Conservation (phyloP, 1,139 yeast genomes). For the Saccharomyces hybrid region DNA sequence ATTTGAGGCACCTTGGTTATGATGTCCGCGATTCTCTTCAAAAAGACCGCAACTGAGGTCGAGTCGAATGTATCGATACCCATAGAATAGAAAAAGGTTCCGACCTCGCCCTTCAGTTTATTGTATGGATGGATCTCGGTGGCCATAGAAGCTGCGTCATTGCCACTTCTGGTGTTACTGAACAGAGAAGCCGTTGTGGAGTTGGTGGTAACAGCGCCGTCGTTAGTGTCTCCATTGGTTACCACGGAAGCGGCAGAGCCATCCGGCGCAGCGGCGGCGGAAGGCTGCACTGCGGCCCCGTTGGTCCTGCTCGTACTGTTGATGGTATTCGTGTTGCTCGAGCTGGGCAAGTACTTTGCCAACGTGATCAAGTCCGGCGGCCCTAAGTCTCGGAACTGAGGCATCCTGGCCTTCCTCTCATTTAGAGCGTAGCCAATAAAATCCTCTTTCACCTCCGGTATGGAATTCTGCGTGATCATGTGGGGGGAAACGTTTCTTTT, state of each 20-base stretch:
- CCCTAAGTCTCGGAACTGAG: slow-evolving; percentile 54
- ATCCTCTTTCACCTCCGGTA: slow-evolving; percentile 48
- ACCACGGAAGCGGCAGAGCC: background rate
- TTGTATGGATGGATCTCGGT: slow-evolving; percentile 24
- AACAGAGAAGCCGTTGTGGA: background rate
- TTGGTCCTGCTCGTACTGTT: slow-evolving; percentile 5
- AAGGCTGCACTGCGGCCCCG: background rate
- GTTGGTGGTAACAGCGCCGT: background rate
- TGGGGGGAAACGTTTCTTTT: background rate
- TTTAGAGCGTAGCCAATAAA: slow-evolving; percentile 43
- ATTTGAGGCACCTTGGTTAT: slow-evolving; percentile 56
- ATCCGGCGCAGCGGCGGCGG: background rate
- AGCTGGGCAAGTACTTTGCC: slow-evolving; percentile 36
- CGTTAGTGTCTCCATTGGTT: background rate
- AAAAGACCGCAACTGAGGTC: slow-evolving; percentile 62
- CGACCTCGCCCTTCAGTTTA: slow-evolving; percentile 30
- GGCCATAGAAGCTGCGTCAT: slow-evolving; percentile 13
- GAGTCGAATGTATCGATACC: slow-evolving; percentile 61
- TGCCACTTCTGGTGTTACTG: slow-evolving; percentile 4
- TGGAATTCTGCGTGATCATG: slow-evolving; percentile 43
- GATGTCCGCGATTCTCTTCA: slow-evolving; percentile 66
- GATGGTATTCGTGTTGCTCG: slow-evolving; percentile 12
- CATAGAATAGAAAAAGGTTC: slow-evolving; percentile 38
- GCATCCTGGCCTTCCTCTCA: slow-evolving; percentile 40
- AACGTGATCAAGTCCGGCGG: slow-evolving; percentile 86